Evolutionary conservation across 2,329 filamentous ascomycete genomes (phyloP), one percentile per base, ranked within the genome.

Genomic region (Fusarium coffeatum): DNA sequence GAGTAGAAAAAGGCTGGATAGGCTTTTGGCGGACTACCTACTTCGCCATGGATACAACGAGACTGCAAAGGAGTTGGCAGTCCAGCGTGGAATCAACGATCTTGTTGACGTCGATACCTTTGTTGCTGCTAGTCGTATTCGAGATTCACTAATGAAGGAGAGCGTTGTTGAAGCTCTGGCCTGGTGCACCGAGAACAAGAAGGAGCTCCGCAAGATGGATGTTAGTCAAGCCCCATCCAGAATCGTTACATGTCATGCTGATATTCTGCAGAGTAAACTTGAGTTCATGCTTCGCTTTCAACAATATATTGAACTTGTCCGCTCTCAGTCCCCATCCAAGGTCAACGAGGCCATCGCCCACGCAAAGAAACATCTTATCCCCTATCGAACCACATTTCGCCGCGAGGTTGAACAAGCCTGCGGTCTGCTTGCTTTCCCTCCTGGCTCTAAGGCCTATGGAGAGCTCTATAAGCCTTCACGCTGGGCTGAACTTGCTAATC

Each of bases 121-220:
- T 80, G 88, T 92, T 55, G 88, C 91, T 73, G 95, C 94, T 83
- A 91, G 91, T 66, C 87, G 86, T 62, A 93, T 98, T 71, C 89
- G 93, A 63, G 86, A 90, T 73, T 92, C 90, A 66, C 81, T 99
- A 64, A 83, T 88, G 45, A 85, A 86, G 41, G 89, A 90, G 32
- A 92, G 89, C 72, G 92, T 95, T 7, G 85, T 86, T 37, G 92
- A 97, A 74, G 94, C 94, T 23, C 80, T 99, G 57, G 88, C 89
- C 15, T 99, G 96, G 96, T 98, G 96, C 78, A 88, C 86, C 18
- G 95, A 98, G 76, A 97, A 98, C 80, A 96, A 97, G 80, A 94
- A 95, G 75, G 92, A 94, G 68, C 82, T 99, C 64, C 92, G 94
- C 77, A 97, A 96, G 84, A 91, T 93, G 80, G 91, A 93, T 79